phyloP scores from a whole-genome alignment of 1,284 basidiomycete genomes.

The Cystobasidium slooffiae region DNA sequence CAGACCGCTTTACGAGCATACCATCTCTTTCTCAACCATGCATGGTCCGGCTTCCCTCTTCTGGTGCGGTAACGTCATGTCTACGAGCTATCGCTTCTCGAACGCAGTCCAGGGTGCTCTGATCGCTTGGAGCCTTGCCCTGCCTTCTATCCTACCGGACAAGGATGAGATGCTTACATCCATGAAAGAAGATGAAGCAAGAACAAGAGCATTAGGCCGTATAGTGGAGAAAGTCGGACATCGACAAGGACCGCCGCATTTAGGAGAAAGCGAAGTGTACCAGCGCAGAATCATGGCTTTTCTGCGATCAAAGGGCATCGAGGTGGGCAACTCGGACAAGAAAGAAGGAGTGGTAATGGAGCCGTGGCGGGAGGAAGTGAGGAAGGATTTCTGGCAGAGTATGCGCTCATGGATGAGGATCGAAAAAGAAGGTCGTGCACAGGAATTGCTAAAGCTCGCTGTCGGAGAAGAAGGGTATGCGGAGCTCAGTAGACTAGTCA shows the following conservation, averaged over 20 bases:
- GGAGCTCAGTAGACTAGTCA: slow-evolving; percentile 6
- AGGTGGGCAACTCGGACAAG: slow-evolving; percentile 5
- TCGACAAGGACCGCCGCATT: slow-evolving; percentile 22
- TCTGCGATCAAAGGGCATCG: slow-evolving; percentile 20
- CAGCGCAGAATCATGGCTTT: slow-evolving; percentile 31
- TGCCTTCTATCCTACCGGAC: slow-evolving; percentile 20
- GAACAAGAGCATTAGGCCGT: slow-evolving; percentile 13
- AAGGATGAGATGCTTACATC: slow-evolving; percentile 21
- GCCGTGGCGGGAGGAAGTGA: slow-evolving; percentile 32
- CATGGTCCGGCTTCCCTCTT: slow-evolving; percentile 35
- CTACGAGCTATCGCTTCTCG: slow-evolving; percentile 39
- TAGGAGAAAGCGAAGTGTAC: slow-evolving; percentile 34
- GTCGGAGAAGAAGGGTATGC: slow-evolving; percentile 38
- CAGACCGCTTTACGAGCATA: slow-evolving; percentile 36
- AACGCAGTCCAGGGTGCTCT: slow-evolving; percentile 37
- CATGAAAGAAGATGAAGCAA: slow-evolving; percentile 13
- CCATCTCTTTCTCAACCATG: slow-evolving; percentile 18
- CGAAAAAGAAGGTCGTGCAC: slow-evolving; percentile 36
- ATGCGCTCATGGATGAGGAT: slow-evolving; percentile 35
- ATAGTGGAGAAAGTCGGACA: slow-evolving; percentile 35
- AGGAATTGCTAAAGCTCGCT: slow-evolving; percentile 13
- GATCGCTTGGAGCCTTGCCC: slow-evolving; percentile 32
- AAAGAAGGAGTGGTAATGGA: slow-evolving; percentile 35
- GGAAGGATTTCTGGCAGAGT: slow-evolving; percentile 38
- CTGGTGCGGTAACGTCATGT: slow-evolving; percentile 37